These are phyloP conservation scores for Emmonsia crescens DNA, from an alignment of 2,329 filamentous ascomycete species.

Conservation along the genomic window DNA sequence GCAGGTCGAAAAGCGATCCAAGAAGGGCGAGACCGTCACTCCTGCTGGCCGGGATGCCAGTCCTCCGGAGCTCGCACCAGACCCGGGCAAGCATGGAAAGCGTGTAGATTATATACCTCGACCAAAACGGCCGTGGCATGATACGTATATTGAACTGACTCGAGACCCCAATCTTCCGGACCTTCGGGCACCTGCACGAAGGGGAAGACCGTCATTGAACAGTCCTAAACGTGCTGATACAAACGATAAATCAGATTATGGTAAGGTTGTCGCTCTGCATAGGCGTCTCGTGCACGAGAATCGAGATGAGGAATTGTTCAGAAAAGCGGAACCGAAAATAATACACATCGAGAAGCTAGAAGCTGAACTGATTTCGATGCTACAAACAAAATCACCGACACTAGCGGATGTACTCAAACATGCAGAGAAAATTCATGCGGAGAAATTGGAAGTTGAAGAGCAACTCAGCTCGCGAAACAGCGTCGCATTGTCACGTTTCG, in stretches of 20 bases:
- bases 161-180: not conserved
- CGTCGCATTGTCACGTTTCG: not conserved
- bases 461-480: not conserved
- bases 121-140: constrained; percentile 25
- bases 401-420: not conserved
- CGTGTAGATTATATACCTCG: constrained; percentile 24
- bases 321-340: not conserved
- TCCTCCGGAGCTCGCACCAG: constrained; percentile 18
- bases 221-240: not conserved
- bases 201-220: constrained; percentile 9
- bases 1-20: constrained; percentile 21
- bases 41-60: constrained; percentile 21
- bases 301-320: not conserved
- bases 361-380: not conserved
- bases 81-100: constrained; percentile 12
- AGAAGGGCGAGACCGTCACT: constrained; percentile 19
- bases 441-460: not conserved
- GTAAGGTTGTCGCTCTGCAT: not conserved
- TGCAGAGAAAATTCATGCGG: not conserved
- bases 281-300: constrained; percentile 1
- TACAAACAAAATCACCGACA: not conserved
- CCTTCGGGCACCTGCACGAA: constrained; percentile 19
- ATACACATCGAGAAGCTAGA: not conserved
- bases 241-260: not conserved
- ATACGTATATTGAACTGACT: constrained; percentile 29